Evolutionary conservation across 257 asterid genomes (phyloP).

Genomic region (Jacaranda mimosifolia): DNA sequence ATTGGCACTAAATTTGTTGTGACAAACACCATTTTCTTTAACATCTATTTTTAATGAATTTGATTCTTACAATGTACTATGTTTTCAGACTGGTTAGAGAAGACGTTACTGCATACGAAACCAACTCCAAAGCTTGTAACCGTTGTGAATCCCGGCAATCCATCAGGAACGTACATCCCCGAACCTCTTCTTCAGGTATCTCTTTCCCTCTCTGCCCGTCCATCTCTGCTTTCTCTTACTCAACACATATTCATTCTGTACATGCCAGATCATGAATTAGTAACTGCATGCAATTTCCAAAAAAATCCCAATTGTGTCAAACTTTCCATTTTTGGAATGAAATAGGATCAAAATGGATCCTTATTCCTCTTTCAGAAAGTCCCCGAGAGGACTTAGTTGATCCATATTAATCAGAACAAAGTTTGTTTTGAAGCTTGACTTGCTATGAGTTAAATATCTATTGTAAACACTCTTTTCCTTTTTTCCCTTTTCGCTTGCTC

Average conservation of each 20-base stretch:
- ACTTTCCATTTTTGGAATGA: too few species aligned
- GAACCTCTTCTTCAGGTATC: conserved; percentile 91
- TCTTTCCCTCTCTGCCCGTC: neutral
- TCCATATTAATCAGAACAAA: neutral
- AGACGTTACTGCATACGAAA: conserved; percentile 62
- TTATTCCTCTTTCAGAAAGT: too few species aligned
- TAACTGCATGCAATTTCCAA: too few species aligned
- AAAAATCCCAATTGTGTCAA: too few species aligned
- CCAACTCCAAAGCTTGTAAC: conserved; percentile 96
- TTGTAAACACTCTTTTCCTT: neutral
- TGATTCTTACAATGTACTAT: conserved; percentile 17
- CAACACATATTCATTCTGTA: neutral
- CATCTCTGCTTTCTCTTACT: neutral
- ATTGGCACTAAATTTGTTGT: too few species aligned
- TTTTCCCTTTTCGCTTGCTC: neutral
- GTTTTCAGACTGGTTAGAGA: conserved; percentile 88
- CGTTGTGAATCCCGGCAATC: conserved; percentile 98
- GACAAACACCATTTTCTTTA: too few species aligned
- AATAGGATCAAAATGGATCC: too few species aligned
- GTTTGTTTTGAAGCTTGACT: conserved; percentile 11
- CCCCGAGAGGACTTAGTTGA: too few species aligned
- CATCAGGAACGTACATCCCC: conserved; percentile 96
- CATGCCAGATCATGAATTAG: too few species aligned
- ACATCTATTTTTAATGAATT: neutral
- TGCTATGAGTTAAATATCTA: neutral